phyloP scores from a whole-genome alignment of 2,329 filamentous ascomycete genomes.

The Fusarium udum region DNA sequence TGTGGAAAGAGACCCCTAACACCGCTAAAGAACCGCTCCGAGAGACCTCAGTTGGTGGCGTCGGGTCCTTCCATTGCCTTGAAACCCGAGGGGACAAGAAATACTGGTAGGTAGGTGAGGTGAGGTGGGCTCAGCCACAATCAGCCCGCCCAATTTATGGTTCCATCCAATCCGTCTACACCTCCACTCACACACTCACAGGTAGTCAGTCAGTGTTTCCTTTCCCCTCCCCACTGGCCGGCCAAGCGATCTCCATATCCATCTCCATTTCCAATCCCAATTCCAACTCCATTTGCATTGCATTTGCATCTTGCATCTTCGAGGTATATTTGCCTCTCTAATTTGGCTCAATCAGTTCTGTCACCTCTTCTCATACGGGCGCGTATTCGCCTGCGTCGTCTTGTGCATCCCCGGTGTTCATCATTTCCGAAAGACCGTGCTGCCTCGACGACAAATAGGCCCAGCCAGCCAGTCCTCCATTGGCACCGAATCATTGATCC shows the following conservation, averaged over 20 bases:
- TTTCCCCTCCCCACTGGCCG: constrained; percentile 22
- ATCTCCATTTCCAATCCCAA: constrained; percentile 19
- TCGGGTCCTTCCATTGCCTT: neutral
- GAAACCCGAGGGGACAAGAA: constrained; percentile 12
- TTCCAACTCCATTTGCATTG: constrained; percentile 1
- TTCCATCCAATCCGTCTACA: constrained; percentile 13
- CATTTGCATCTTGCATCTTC: neutral
- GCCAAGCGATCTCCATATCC: constrained; percentile 27
- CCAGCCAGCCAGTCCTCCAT: constrained; percentile 20
- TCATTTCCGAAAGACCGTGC: constrained; percentile 26
- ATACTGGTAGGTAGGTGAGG: neutral
- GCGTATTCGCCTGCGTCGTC: constrained; percentile 1
- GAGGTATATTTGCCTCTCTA: neutral
- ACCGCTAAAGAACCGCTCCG: constrained; percentile 10
- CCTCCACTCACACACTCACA: neutral
- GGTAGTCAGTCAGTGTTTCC: neutral
- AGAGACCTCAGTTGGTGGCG: constrained; percentile 10
- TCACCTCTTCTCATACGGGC: constrained; percentile 2
- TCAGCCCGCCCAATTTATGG: constrained; percentile 30
- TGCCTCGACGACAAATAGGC: constrained; percentile 27
- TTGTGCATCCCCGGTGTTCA: constrained; percentile 6
- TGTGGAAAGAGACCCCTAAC: constrained; percentile 21
- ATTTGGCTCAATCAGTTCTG: neutral
- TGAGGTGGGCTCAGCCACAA: constrained; percentile 31
- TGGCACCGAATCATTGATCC: constrained; percentile 24